Evolutionary conservation across 331 rosid genomes (phyloP).

Genomic region (Cydonia oblonga): DNA sequence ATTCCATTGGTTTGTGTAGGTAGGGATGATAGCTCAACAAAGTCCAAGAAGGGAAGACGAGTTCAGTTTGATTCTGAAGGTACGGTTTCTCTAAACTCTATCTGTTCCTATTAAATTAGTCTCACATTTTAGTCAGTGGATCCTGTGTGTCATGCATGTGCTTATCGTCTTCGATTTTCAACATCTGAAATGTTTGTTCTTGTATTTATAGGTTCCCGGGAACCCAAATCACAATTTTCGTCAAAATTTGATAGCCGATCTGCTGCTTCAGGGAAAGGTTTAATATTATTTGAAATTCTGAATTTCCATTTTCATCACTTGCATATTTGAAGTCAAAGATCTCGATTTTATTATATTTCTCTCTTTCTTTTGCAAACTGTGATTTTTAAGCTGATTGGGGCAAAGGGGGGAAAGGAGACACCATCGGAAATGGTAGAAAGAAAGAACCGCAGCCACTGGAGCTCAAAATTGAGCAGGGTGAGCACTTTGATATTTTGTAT

Average conservation of each 20-base stretch:
- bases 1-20: constrained; percentile 12
- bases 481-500: constrained; percentile 13
- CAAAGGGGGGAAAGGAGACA: constrained; percentile 52
- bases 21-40: constrained; percentile 61
- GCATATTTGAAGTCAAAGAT: background rate
- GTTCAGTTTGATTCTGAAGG: constrained; percentile 72
- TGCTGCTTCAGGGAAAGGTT: constrained; percentile 30
- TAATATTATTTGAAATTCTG: background rate
- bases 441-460: constrained; percentile 45
- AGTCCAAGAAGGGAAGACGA: constrained; percentile 51
- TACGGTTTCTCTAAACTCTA: constrained; percentile 1
- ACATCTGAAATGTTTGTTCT: background rate
- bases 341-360: background rate
- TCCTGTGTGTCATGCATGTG: background rate
- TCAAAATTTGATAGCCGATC: constrained; percentile 35
- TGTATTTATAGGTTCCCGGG: constrained; percentile 17
- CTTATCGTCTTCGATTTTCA: no score
- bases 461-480: constrained; percentile 52
- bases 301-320: background rate
- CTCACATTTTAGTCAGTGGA: background rate
- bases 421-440: constrained; percentile 36
- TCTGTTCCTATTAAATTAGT: background rate
- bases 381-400: constrained; percentile 25
- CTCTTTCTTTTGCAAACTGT: constrained; percentile 2
- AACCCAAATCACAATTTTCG: constrained; percentile 17